Conservation (phyloP, 306 rosid species). For the Gillenia trifoliata region DNA sequence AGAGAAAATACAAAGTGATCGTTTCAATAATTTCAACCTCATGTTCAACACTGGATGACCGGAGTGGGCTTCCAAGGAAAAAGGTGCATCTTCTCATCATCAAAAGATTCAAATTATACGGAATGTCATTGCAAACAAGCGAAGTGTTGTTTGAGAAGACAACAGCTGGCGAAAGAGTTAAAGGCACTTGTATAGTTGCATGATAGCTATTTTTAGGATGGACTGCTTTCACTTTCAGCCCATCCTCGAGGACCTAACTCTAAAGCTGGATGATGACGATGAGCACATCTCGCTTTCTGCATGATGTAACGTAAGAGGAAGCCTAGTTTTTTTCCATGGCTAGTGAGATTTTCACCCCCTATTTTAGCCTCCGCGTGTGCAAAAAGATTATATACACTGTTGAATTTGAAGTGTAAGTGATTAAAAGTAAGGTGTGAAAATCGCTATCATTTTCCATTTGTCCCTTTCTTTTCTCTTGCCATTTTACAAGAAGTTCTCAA, state of each 20-base stretch:
- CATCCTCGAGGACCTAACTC: conserved; percentile 6
- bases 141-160: background rate
- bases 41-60: background rate
- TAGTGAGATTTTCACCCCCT: background rate
- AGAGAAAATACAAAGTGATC: background rate
- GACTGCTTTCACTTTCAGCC: conserved; percentile 6
- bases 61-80: background rate
- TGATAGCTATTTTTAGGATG: background rate
- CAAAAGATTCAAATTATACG: background rate
- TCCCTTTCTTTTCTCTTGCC: too few species aligned
- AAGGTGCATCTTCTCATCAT: background rate
- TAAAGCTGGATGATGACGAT: background rate
- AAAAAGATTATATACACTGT: too few species aligned
- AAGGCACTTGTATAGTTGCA: background rate
- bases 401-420: background rate
- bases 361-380: too few species aligned
- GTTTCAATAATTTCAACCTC: background rate
- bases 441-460: too few species aligned
- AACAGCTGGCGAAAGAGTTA: background rate
- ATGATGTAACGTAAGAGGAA: background rate
- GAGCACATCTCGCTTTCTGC: background rate
- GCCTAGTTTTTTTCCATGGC: background rate
- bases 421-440: background rate
- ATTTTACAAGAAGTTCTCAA: background rate
- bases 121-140: background rate